phyloP scores from a whole-genome alignment of 345 rosid species.

The Trapa bicornis region DNA sequence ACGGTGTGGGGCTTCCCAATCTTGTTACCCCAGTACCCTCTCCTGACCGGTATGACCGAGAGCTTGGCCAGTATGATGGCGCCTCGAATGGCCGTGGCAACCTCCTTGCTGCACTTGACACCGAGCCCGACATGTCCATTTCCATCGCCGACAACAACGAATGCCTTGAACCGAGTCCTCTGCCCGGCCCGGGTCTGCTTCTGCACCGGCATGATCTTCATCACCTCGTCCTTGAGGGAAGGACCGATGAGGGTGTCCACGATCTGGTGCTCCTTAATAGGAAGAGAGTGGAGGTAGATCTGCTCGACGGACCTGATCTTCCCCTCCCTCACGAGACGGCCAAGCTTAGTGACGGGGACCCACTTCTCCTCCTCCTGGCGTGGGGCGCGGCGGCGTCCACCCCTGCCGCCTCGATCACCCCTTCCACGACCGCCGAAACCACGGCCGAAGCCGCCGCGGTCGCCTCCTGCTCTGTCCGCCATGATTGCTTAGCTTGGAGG shows the following conservation, averaged over 20 bases:
- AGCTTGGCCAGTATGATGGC: conserved; percentile 47
- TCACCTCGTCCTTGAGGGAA: conserved; percentile 72
- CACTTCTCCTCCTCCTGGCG: conserved; percentile 61
- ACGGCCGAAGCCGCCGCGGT: conserved; percentile 47
- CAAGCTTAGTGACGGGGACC: conserved; percentile 83
- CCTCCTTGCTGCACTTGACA: conserved; percentile 59
- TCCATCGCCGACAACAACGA: conserved; percentile 53
- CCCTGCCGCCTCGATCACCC: conserved; percentile 25
- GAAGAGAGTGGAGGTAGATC: conserved; percentile 74
- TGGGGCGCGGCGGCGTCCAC: conserved; percentile 58
- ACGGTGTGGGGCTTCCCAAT: conserved; percentile 64
- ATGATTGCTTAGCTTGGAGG: conserved; percentile 11
- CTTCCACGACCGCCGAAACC: conserved; percentile 49
- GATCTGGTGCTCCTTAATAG: conserved; percentile 82
- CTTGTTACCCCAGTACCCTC: conserved; percentile 76
- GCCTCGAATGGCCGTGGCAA: conserved; percentile 58
- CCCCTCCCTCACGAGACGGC: conserved; percentile 50
- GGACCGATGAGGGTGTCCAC: conserved; percentile 59
- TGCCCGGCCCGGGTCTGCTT: conserved; percentile 75
- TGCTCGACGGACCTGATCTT: conserved; percentile 48
- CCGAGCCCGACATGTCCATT: conserved; percentile 63
- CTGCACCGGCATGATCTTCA: conserved; percentile 91
- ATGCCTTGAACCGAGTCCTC: conserved; percentile 64
- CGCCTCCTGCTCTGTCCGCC: conserved; percentile 68
- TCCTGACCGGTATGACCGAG: conserved; percentile 53